These are phyloP conservation scores for Rhododendron molle DNA, from an alignment of 148 eudicot species.

Conservation along the genomic window DNA sequence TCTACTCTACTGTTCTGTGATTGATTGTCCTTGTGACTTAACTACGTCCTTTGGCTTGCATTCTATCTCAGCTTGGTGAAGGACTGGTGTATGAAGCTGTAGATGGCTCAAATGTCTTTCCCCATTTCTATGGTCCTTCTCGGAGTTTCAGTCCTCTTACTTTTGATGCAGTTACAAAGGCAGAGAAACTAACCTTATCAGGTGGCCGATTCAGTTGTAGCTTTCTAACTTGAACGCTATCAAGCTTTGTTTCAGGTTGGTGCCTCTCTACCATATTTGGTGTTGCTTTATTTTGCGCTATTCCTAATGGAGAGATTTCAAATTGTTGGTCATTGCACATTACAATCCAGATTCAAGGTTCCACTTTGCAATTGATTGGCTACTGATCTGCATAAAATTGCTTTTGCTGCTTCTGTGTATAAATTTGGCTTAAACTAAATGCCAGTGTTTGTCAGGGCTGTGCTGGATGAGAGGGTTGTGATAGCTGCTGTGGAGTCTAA, in stretches of 20 bases:
- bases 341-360: not conserved
- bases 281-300: not conserved
- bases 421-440: not conserved
- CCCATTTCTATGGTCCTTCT: slow-evolving; percentile 94
- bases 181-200: slow-evolving; percentile 57
- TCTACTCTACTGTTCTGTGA: not conserved
- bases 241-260: not conserved
- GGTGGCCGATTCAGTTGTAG: slow-evolving; percentile 54
- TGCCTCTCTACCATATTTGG: not conserved
- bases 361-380: not conserved
- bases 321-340: not conserved
- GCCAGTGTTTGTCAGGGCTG: not conserved
- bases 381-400: not conserved
- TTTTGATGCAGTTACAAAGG: slow-evolving; percentile 54
- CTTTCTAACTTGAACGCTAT: slow-evolving; percentile 36
- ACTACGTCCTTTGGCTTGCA: not conserved
- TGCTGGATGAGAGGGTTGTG: not conserved
- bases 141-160: slow-evolving; percentile 81
- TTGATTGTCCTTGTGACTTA: not conserved
- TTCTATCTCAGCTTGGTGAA: slow-evolving; percentile 69
- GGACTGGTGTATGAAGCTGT: slow-evolving; percentile 82
- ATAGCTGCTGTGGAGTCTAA: not conserved
- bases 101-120: slow-evolving; percentile 59
- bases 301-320: not conserved
- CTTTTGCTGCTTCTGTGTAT: not conserved